These are phyloP conservation scores for Danielia reshetovae DNA, from an alignment of 805 yeast genomes.

Conservation along the genomic window DNA sequence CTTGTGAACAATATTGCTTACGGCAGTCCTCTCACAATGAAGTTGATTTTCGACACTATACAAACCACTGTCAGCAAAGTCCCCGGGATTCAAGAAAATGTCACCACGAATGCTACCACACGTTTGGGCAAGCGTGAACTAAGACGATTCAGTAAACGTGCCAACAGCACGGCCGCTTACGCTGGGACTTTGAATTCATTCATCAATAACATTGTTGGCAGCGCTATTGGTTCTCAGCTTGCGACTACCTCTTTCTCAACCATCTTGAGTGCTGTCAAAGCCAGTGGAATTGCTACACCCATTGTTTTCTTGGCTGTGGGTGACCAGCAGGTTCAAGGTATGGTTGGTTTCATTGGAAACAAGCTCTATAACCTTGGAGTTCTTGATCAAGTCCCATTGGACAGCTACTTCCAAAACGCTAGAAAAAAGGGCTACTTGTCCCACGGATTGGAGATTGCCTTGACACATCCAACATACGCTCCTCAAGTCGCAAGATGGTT, in stretches of 20 bases:
- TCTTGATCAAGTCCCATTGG: slow-evolving; percentile 27
- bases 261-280: slow-evolving; percentile 27
- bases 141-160: not conserved
- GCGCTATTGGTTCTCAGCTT: slow-evolving; percentile 20
- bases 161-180: slow-evolving; percentile 7
- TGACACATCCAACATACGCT: slow-evolving; percentile 27
- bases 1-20: slow-evolving; percentile 1
- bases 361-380: slow-evolving; percentile 32
- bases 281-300: slow-evolving; percentile 28
- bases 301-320: slow-evolving; percentile 22
- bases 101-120: slow-evolving; percentile 1
- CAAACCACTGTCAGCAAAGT: slow-evolving; percentile 1
- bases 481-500: slow-evolving; percentile 32
- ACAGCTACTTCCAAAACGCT: slow-evolving; percentile 17
- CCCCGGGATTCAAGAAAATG: not conserved
- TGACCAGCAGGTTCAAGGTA: slow-evolving; percentile 15
- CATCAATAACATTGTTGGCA: slow-evolving; percentile 26
- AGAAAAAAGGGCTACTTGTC: slow-evolving; percentile 23
- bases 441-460: slow-evolving; percentile 19
- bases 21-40: slow-evolving; percentile 3
- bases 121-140: not conserved
- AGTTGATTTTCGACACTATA: not conserved
- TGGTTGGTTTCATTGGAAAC: slow-evolving; percentile 20
- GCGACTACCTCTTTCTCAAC: slow-evolving; percentile 18
- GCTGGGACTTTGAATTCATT: slow-evolving; percentile 32